These are phyloP conservation scores for Berkeleyomyces basicola DNA, from an alignment of 2,329 filamentous ascomycete genomes.

Conservation along the genomic window DNA sequence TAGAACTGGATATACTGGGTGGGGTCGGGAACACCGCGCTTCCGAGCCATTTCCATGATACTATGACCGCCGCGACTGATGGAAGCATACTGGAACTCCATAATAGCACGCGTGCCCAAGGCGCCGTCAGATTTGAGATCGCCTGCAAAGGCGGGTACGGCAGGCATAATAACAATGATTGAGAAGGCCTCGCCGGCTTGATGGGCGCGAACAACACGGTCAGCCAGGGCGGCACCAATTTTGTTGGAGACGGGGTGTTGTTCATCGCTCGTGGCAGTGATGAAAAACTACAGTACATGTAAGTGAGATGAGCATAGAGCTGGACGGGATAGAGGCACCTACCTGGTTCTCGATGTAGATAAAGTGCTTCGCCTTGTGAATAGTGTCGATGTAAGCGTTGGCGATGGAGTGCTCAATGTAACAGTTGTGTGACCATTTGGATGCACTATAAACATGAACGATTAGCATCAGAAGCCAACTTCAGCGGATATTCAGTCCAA, in stretches of 20 bases:
- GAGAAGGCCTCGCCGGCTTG: conserved; percentile 50
- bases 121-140: conserved; percentile 58
- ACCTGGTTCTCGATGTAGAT: conserved; percentile 65
- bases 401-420: conserved; percentile 59
- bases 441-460: conserved; percentile 22
- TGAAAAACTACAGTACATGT: conserved; percentile 49
- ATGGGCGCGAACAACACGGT: conserved; percentile 57
- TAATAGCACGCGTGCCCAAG: conserved; percentile 65
- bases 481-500: not conserved
- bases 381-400: conserved; percentile 65
- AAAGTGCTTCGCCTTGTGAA: conserved; percentile 52
- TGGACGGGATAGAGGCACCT: conserved; percentile 6
- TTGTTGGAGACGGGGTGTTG: conserved; percentile 61
- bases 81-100: conserved; percentile 72
- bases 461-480: conserved; percentile 1
- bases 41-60: conserved; percentile 55
- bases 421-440: conserved; percentile 35
- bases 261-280: conserved; percentile 56
- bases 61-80: conserved; percentile 63
- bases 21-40: conserved; percentile 53
- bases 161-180: conserved; percentile 61
- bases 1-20: conserved; percentile 66
- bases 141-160: conserved; percentile 68
- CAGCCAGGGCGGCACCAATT: conserved; percentile 63
- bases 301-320: conserved; percentile 8